Evolutionary conservation across 192 early-diverging fungal species (phyloP).

Genomic region (Linderina pennispora): DNA sequence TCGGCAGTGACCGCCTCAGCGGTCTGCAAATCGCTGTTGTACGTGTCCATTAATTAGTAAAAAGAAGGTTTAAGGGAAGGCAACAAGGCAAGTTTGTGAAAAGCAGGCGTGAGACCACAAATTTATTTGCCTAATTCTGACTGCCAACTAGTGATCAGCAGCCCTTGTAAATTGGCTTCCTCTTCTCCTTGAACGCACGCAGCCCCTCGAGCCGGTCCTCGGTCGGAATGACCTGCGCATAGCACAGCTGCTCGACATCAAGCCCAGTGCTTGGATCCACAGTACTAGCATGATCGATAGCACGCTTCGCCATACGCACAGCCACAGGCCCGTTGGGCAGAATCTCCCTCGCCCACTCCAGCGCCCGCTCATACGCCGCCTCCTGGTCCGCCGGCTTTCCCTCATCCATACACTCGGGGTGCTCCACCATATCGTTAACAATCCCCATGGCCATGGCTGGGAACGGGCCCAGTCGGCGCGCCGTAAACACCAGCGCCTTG

Average conservation of each 20-base stretch:
- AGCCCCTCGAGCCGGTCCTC: constrained; percentile 89
- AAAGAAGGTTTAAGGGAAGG: too few species aligned
- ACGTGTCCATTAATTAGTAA: too few species aligned
- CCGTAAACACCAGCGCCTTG: constrained; percentile 94
- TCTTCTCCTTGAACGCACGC: constrained; percentile 75
- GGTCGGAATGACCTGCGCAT: constrained; percentile 90
- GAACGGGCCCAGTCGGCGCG: constrained; percentile 55
- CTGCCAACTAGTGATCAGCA: too few species aligned
- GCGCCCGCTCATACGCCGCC: constrained; percentile 55
- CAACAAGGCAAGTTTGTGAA: too few species aligned
- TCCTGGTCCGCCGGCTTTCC: constrained; percentile 19
- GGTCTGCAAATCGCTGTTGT: too few species aligned
- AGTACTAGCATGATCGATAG: constrained; percentile 76
- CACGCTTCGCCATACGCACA: constrained; percentile 83
- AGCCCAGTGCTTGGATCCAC: constrained; percentile 81
- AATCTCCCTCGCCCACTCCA: constrained; percentile 75
- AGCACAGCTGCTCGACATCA: constrained; percentile 90
- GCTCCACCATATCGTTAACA: constrained; percentile 55
- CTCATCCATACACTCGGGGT: constrained; percentile 14
- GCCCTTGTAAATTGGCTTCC: constrained; percentile 74
- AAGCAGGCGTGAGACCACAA: too few species aligned
- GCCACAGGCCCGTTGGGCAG: constrained; percentile 81
- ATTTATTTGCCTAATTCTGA: too few species aligned
- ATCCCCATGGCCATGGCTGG: constrained; percentile 67
- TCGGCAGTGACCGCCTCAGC: too few species aligned